Evolutionary conservation across 495 filamentous ascomycete species (phyloP).

Genomic region (Friedmanniomyces simplex): DNA sequence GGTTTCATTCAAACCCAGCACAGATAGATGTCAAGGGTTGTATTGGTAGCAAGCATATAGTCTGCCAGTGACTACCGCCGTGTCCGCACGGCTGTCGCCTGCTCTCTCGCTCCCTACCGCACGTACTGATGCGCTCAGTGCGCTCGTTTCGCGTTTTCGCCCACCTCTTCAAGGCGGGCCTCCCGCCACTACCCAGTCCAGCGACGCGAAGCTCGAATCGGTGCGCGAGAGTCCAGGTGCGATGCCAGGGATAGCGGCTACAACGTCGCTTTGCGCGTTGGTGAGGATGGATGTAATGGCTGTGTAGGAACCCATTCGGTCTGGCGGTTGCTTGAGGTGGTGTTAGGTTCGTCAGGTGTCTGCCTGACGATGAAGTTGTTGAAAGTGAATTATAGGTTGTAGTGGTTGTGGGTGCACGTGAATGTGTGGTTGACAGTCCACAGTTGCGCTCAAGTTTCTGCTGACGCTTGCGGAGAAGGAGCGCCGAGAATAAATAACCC

Average conservation of each 20-base stretch:
- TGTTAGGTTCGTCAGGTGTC: slow-evolving; percentile 7
- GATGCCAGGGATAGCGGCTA: background rate
- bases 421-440: background rate
- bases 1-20: too few species aligned
- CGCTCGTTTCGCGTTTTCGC: slow-evolving; percentile 23
- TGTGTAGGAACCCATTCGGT: slow-evolving; percentile 11
- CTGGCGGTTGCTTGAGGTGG: background rate
- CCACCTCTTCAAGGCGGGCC: slow-evolving; percentile 41
- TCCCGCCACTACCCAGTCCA: slow-evolving; percentile 34
- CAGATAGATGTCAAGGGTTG: background rate
- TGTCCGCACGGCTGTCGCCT: too few species aligned
- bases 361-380: slow-evolving; percentile 6
- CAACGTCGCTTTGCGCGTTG: slow-evolving; percentile 12
- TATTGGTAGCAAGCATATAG: background rate
- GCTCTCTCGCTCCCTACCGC: too few species aligned
- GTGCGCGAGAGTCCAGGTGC: slow-evolving; percentile 22
- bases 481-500: background rate
- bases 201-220: slow-evolving; percentile 29
- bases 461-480: background rate
- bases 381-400: background rate
- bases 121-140: background rate
- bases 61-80: too few species aligned
- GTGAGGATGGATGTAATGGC: background rate
- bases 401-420: background rate
- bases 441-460: background rate